A percentile compares a stretch with the other conserved stretches of the same genome.
Conservation (phyloP, 345 rosid species). For the Eucalyptus erythrocorys region DNA sequence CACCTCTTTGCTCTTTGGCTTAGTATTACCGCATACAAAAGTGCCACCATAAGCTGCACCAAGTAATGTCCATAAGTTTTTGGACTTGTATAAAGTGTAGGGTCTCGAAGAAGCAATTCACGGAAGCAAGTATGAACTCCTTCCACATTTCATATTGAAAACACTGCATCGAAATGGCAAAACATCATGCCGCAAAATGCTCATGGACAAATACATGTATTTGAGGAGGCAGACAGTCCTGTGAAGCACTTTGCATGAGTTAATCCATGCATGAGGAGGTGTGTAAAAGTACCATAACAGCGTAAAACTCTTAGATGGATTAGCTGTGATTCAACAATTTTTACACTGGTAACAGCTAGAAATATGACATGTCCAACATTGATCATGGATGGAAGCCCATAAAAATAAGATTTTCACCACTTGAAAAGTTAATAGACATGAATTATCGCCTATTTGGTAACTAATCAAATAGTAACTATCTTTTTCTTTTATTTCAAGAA, state of each 20-base stretch:
- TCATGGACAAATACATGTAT: not conserved
- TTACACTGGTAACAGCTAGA: not conserved
- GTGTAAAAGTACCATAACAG: not conserved
- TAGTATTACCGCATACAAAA: conserved; percentile 62
- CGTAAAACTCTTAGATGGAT: not conserved
- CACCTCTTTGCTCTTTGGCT: conserved; percentile 36
- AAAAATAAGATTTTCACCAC: not conserved
- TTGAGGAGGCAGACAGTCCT: not conserved
- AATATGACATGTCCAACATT: not conserved
- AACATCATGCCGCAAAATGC: not conserved
- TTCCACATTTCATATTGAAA: not conserved
- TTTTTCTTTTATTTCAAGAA: too few relatives aligned
- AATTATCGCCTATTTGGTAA: not conserved
- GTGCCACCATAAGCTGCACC: conserved; percentile 81
- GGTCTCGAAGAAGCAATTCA: not conserved
- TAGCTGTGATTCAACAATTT: not conserved
- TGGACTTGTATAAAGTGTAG: not conserved
- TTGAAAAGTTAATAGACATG: not conserved
- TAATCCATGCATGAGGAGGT: not conserved
- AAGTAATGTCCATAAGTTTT: not conserved
- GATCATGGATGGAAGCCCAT: not conserved
- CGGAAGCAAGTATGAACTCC: not conserved
- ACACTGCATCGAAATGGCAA: not conserved
- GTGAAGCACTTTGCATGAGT: not conserved
- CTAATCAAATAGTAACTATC: too few relatives aligned